Evolutionary conservation across 164 flowering plant genomes (phyloP).

Genomic region (Magnolia officinalis): DNA sequence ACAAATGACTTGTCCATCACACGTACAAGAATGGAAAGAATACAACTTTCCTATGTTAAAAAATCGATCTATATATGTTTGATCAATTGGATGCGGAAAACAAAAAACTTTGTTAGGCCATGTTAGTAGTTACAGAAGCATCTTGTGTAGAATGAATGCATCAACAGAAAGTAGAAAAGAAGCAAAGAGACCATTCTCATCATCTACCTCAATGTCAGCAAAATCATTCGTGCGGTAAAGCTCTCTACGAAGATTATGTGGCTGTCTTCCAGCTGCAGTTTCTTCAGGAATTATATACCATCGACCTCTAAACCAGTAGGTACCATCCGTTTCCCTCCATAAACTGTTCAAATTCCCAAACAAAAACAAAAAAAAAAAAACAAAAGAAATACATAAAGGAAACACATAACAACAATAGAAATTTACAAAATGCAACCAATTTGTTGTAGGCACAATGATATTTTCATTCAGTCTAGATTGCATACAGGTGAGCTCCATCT

Average conservation of each 20-base stretch:
- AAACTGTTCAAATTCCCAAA: conserved; percentile 41
- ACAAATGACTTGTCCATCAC: too few relatives aligned
- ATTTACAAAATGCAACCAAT: neutral
- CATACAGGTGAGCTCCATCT: neutral
- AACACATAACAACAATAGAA: neutral
- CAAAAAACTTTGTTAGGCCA: too few relatives aligned
- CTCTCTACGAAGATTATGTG: conserved; percentile 88
- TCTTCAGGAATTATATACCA: conserved; percentile 97
- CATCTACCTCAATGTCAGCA: conserved; percentile 71
- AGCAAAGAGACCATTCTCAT: neutral
- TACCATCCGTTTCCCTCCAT: conserved; percentile 88
- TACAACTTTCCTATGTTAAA: too few relatives aligned
- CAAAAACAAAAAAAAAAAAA: neutral
- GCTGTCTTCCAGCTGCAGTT: conserved; percentile 85
- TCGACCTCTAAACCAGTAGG: conserved; percentile 62
- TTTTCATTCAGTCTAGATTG: neutral
- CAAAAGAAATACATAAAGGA: neutral
- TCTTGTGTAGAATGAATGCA: neutral
- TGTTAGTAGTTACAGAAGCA: neutral
- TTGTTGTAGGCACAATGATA: neutral
- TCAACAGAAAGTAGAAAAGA: neutral
- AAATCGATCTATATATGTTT: too few relatives aligned
- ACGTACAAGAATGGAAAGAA: too few relatives aligned
- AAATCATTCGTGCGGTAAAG: conserved; percentile 80
- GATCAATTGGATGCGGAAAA: too few relatives aligned